Conservation (phyloP, 2,329 filamentous ascomycete genomes). For the Pyrenochaeta sp. region DNA sequence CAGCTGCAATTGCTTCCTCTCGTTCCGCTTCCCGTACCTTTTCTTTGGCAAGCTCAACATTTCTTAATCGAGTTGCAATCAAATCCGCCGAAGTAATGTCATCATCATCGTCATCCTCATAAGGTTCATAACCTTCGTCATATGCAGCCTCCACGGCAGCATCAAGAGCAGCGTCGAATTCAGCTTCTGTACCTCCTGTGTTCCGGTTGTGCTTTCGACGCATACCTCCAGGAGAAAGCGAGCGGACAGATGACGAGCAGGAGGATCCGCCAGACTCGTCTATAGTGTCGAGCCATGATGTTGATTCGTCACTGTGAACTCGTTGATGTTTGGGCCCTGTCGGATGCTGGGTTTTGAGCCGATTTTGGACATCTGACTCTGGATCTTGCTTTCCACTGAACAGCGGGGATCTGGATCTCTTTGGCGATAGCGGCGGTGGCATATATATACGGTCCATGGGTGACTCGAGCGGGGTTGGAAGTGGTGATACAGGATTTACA, state of each 20-base stretch:
- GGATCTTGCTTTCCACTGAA: conserved; percentile 25
- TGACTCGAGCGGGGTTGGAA: conserved; percentile 48
- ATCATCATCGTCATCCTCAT: conserved; percentile 58
- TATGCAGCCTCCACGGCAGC: conserved; percentile 96
- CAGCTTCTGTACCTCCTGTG: conserved; percentile 76
- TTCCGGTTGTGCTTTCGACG: conserved; percentile 74
- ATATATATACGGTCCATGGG: conserved; percentile 67
- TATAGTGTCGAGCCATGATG: conserved; percentile 93
- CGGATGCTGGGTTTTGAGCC: conserved; percentile 29
- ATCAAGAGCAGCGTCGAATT: conserved; percentile 93
- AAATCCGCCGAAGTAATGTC: conserved; percentile 40
- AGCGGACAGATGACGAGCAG: conserved; percentile 77
- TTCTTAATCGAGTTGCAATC: conserved; percentile 55
- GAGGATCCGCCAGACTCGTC: conserved; percentile 87
- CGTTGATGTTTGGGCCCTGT: conserved; percentile 44
- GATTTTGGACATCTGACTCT: conserved; percentile 27
- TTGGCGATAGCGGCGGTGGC: conserved; percentile 74
- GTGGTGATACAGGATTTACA: conserved; percentile 18
- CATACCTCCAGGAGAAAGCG: conserved; percentile 74
- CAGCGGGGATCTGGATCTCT: conserved; percentile 60
- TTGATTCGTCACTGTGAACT: conserved; percentile 77
- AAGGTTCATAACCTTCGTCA: conserved; percentile 85
- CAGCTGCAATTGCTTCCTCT: conserved; percentile 69
- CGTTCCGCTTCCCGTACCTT: conserved; percentile 75
- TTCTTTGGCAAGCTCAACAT: conserved; percentile 78